phyloP scores from a whole-genome alignment of 208 protist species.

The Trypanosoma platydactyli region DNA sequence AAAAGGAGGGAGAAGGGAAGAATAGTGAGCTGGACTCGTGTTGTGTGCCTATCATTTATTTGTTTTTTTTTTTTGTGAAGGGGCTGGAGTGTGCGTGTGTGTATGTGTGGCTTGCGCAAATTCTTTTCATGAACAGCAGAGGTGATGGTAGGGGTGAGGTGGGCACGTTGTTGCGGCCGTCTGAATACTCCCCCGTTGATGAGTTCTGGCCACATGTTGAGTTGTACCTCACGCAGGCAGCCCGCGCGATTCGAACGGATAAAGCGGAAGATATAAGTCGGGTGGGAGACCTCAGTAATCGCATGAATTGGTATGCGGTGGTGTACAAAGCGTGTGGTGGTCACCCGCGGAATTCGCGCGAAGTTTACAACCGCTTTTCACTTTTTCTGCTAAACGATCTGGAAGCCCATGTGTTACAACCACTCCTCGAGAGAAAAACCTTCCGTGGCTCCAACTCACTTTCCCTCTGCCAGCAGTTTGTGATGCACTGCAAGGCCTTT shows the following conservation, averaged over 20 bases:
- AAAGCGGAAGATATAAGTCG: constrained; percentile 10
- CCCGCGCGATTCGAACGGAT: constrained; percentile 14
- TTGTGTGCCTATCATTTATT: not conserved
- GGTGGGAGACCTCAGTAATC: constrained; percentile 23
- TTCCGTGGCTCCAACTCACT: not conserved
- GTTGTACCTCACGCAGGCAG: constrained; percentile 14
- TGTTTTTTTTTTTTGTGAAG: not conserved
- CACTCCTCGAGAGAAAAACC: constrained; percentile 30
- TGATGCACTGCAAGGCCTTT: constrained; percentile 59
- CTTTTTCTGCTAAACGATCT: constrained; percentile 52
- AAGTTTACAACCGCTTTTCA: constrained; percentile 56
- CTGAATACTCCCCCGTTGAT: constrained; percentile 7
- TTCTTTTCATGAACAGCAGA: not conserved
- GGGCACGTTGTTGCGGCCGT: not conserved
- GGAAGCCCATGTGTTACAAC: constrained; percentile 62
- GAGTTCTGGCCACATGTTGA: constrained; percentile 24
- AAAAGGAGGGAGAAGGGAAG: not conserved
- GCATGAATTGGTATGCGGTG: constrained; percentile 75
- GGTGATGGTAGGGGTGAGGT: not conserved
- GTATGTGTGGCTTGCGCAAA: too few species aligned
- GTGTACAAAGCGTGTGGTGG: constrained; percentile 71
- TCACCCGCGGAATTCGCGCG: constrained; percentile 46
- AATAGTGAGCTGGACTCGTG: not conserved
- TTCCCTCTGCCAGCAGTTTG: constrained; percentile 45
- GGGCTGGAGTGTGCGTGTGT: too few species aligned